Conservation (phyloP, 495 filamentous ascomycete genomes). For the Trichocladium antarcticum region DNA sequence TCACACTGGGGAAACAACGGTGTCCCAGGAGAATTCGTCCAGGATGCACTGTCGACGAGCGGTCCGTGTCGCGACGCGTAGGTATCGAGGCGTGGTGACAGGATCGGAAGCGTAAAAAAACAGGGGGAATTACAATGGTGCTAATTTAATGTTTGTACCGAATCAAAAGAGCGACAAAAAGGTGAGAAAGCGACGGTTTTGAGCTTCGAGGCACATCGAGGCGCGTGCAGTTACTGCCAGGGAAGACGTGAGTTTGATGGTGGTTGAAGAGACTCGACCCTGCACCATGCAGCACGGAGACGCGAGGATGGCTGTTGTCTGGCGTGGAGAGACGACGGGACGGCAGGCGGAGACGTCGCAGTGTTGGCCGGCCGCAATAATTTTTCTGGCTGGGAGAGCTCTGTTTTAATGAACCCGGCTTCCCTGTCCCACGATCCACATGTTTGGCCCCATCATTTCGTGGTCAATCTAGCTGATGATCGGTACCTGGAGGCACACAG, state of each 20-base stretch:
- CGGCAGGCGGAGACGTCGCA: constrained; percentile 4
- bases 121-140: constrained; percentile 19
- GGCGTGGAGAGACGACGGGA: constrained; percentile 8
- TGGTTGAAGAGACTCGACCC: constrained; percentile 13
- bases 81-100: constrained; percentile 4
- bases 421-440: constrained; percentile 25
- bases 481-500: constrained; percentile 14
- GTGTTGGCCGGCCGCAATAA: constrained; percentile 10
- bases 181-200: constrained; percentile 18
- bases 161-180: constrained; percentile 31
- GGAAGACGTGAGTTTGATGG: constrained; percentile 3
- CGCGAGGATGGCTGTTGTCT: constrained; percentile 19
- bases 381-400: constrained; percentile 14
- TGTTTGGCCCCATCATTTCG: constrained; percentile 19
- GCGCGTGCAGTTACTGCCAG: constrained; percentile 11
- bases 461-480: constrained; percentile 20
- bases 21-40: background rate
- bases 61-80: constrained; percentile 32
- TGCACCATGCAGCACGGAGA: constrained; percentile 20
- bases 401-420: constrained; percentile 21
- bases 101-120: constrained; percentile 18
- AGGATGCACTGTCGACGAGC: constrained; percentile 7
- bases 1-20: background rate
- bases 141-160: constrained; percentile 7
- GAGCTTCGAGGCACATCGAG: constrained; percentile 23